These are phyloP conservation scores for Acanthamoeba lenticulata DNA, from an alignment of 208 protist genomes.

Conservation along the genomic window DNA sequence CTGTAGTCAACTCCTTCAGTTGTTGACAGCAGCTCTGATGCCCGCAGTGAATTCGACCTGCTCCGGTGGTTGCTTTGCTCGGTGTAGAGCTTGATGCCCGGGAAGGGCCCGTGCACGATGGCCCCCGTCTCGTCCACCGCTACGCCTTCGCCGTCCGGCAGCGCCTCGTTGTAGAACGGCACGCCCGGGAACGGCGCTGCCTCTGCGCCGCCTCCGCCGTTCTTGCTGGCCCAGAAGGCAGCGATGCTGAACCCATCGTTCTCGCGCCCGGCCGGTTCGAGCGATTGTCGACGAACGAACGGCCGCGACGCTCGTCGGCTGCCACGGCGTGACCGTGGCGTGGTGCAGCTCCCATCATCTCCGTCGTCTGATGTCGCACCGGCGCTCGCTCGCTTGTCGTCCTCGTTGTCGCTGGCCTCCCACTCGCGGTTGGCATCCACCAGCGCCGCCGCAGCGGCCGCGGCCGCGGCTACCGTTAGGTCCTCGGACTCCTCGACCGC, in stretches of 20 bases:
- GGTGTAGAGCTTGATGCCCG: conserved; percentile 27
- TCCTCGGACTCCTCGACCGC: background rate
- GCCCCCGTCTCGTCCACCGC: conserved; percentile 31
- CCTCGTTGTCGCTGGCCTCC: conserved; percentile 25
- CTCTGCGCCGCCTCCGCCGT: background rate
- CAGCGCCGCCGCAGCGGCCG: conserved; percentile 10
- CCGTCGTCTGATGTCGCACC: background rate
- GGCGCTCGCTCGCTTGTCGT: too few species aligned
- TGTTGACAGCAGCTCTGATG: too few species aligned
- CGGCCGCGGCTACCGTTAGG: background rate
- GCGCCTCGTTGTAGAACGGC: conserved; percentile 26
- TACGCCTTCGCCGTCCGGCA: conserved; percentile 1
- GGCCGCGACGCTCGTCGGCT: conserved; percentile 1
- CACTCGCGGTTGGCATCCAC: conserved; percentile 34
- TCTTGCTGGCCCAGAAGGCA: background rate
- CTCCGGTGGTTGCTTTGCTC: background rate
- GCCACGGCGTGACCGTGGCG: background rate
- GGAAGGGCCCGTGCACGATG: background rate
- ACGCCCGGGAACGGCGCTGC: conserved; percentile 5
- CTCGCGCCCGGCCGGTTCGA: background rate
- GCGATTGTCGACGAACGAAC: background rate
- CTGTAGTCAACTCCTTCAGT: too few species aligned
- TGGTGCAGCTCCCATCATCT: background rate
- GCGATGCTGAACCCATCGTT: conserved; percentile 7
- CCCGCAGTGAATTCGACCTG: background rate